Conservation (phyloP, 805 yeast species). For the Candida patagonica region DNA sequence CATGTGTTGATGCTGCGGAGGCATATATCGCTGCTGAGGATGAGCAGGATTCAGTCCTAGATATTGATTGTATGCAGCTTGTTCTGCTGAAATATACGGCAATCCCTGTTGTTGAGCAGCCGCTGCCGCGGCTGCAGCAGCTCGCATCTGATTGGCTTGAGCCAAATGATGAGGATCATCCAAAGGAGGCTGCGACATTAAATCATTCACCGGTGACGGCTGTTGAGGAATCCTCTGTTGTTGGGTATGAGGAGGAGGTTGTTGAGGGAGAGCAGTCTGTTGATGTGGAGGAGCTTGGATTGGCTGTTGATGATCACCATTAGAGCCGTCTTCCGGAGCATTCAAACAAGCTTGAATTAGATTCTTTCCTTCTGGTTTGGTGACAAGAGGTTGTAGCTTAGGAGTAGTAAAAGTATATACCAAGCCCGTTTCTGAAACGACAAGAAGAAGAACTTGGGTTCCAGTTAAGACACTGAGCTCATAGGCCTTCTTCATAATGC, state of each 20-base stretch:
- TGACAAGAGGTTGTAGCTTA: constrained; percentile 93
- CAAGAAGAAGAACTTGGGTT: constrained; percentile 88
- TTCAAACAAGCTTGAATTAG: constrained; percentile 93
- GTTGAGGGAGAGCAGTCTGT: constrained; percentile 26
- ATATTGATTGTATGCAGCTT: constrained; percentile 55
- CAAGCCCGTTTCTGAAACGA: constrained; percentile 96
- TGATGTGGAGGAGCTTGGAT: constrained; percentile 25
- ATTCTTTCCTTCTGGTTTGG: constrained; percentile 95
- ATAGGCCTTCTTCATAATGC: constrained; percentile 99
- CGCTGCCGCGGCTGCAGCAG: constrained; percentile 5
- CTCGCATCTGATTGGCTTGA: constrained; percentile 4
- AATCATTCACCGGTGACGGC: constrained; percentile 4
- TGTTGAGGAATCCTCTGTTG: constrained; percentile 32
- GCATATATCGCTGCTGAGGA: constrained; percentile 23
- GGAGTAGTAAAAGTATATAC: constrained; percentile 99
- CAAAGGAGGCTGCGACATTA: constrained; percentile 4
- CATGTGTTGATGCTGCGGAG: constrained; percentile 18
- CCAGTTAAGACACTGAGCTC: constrained; percentile 95
- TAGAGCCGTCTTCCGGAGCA: constrained; percentile 74
- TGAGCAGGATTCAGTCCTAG: constrained; percentile 28
- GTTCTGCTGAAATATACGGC: constrained; percentile 29
- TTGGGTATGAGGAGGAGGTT: constrained; percentile 30
- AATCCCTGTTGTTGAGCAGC: constrained; percentile 7
- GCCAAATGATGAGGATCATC: constrained; percentile 8
- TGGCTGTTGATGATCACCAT: constrained; percentile 24